Conservation (phyloP, 148 eudicot species). For the Silene conica region DNA sequence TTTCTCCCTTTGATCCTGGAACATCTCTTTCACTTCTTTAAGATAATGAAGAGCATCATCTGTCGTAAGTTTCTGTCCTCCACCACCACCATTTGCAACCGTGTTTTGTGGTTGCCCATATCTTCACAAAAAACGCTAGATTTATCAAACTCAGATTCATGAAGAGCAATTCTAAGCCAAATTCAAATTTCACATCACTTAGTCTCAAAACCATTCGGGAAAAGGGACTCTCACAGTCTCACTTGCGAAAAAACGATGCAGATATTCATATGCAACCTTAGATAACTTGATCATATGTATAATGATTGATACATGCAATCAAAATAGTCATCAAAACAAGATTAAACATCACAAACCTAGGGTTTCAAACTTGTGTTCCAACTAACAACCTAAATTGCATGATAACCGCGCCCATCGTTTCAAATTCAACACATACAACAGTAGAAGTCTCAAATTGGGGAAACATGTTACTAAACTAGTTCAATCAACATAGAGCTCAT, state of each 20-base stretch:
- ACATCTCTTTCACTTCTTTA: slow-evolving; percentile 94
- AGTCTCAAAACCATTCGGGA: background rate
- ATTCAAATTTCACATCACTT: background rate
- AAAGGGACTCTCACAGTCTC: background rate
- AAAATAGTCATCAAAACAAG: slow-evolving; percentile 1
- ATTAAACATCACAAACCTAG: slow-evolving; percentile 24
- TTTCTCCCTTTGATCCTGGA: slow-evolving; percentile 83
- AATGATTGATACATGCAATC: slow-evolving; percentile 23
- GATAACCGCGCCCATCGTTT: slow-evolving; percentile 4
- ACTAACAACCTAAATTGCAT: background rate
- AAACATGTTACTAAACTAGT: background rate
- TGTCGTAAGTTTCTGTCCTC: slow-evolving; percentile 71
- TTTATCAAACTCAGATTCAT: slow-evolving; percentile 18
- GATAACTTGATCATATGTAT: background rate
- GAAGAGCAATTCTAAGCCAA: background rate
- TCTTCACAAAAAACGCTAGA: slow-evolving; percentile 35
- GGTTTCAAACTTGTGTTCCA: slow-evolving; percentile 13
- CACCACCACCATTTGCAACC: slow-evolving; percentile 38
- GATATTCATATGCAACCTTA: slow-evolving; percentile 6
- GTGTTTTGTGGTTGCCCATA: slow-evolving; percentile 52
- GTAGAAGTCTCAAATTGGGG: background rate
- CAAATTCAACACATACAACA: slow-evolving; percentile 3
- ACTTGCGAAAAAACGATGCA: background rate
- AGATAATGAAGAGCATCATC: slow-evolving; percentile 91
- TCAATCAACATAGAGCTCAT: background rate